phyloP scores from a whole-genome alignment of 352 stramenopile genomes.

The Globisporangium camurandrum region DNA sequence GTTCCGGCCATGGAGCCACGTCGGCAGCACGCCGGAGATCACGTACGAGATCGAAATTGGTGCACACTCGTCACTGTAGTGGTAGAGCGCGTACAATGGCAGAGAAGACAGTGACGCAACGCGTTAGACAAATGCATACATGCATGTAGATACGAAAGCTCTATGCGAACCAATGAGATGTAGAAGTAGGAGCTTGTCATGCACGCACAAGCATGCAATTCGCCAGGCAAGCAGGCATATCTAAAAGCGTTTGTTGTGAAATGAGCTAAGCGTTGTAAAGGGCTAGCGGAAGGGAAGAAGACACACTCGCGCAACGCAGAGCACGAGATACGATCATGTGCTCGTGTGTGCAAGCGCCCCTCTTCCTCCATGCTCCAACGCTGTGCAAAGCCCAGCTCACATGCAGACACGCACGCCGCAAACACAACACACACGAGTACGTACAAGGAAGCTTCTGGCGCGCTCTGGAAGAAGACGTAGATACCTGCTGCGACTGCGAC shows the following conservation, averaged over 20 bases:
- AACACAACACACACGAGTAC: too few species aligned
- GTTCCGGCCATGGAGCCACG: conserved; percentile 70
- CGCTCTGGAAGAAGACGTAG: conserved; percentile 65
- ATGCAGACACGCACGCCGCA: background rate
- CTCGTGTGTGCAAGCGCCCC: too few species aligned
- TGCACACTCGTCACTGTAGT: conserved; percentile 48
- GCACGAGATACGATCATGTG: too few species aligned
- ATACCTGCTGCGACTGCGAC: conserved; percentile 27
- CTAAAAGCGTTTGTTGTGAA: too few species aligned
- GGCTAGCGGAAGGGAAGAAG: too few species aligned
- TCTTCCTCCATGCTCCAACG: too few species aligned
- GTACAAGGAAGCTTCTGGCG: conserved; percentile 61
- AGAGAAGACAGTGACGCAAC: background rate
- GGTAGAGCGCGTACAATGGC: background rate
- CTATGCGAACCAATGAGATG: too few species aligned
- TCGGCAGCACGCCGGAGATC: conserved; percentile 69
- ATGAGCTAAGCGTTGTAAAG: too few species aligned
- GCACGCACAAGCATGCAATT: too few species aligned
- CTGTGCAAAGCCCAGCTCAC: background rate
- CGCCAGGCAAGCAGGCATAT: too few species aligned
- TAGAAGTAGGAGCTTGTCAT: too few species aligned
- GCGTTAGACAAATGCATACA: background rate
- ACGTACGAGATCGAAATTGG: conserved; percentile 73
- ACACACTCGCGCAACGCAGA: too few species aligned
- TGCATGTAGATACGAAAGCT: background rate